phyloP scores from a whole-genome alignment of 1,284 basidiomycete species.

The Malassezia slooffiae region DNA sequence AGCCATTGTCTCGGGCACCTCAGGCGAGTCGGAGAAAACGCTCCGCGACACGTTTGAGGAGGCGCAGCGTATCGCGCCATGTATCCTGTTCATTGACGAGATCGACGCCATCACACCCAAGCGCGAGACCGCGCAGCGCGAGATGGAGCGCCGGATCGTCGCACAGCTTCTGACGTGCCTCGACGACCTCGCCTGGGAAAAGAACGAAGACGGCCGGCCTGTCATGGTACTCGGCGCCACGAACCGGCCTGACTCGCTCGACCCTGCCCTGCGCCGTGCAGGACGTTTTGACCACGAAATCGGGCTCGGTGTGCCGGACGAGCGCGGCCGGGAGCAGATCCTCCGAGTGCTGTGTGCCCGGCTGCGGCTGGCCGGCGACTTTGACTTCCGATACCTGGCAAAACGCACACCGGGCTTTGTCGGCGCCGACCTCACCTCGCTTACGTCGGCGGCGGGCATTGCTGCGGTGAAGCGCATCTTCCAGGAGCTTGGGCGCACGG shows the following conservation, averaged over 20 bases:
- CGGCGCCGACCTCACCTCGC: constrained; percentile 79
- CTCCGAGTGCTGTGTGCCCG: constrained; percentile 35
- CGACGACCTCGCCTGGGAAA: constrained; percentile 89
- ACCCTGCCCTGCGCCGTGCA: constrained; percentile 80
- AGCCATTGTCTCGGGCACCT: constrained; percentile 90
- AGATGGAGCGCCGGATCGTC: constrained; percentile 95
- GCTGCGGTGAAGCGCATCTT: constrained; percentile 95
- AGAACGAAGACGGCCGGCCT: constrained; percentile 51
- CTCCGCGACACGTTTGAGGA: constrained; percentile 82
- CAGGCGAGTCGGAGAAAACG: constrained; percentile 92
- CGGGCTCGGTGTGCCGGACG: constrained; percentile 88
- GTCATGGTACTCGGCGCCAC: constrained; percentile 93
- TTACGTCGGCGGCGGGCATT: constrained; percentile 87
- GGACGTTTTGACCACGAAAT: constrained; percentile 97
- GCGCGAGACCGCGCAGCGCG: constrained; percentile 75
- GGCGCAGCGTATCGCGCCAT: constrained; percentile 36
- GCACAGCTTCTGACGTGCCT: constrained; percentile 95
- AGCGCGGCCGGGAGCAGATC: constrained; percentile 60
- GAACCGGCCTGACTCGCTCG: constrained; percentile 85
- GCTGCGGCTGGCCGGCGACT: constrained; percentile 56
- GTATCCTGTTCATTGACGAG: constrained; percentile 57
- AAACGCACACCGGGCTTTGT: constrained; percentile 94
- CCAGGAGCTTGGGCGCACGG: constrained; percentile 57
- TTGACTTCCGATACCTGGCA: constrained; percentile 69
- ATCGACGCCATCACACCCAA: constrained; percentile 97